A percentile compares a stretch with the other conserved stretches of the same genome.
Evolutionary conservation across 345 rosid genomes (phyloP).

Genomic region (Streptanthus diversifolius): DNA sequence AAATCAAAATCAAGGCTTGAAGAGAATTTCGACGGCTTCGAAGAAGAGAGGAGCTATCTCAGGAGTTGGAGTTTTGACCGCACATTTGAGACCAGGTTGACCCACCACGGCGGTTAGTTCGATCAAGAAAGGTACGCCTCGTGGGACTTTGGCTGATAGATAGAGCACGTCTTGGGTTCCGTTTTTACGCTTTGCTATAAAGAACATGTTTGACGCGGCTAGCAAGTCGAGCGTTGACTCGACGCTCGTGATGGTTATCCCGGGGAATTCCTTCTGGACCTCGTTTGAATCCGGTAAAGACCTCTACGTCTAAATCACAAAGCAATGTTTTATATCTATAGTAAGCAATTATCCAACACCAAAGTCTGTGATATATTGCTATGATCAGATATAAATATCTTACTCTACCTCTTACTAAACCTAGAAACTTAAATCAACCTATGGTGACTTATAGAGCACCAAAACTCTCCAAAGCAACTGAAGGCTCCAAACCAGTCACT

Average conservation of each 20-base stretch:
- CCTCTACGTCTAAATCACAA: slow-evolving; percentile 71
- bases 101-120: slow-evolving; percentile 75
- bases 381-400: background rate
- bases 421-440: background rate
- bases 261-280: slow-evolving; percentile 71
- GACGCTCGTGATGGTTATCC: slow-evolving; percentile 45
- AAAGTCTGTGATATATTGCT: background rate
- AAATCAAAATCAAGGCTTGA: slow-evolving; percentile 38
- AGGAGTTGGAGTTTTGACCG: slow-evolving; percentile 82
- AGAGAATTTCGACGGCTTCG: slow-evolving; percentile 73
- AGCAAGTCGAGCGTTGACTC: slow-evolving; percentile 67
- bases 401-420: background rate
- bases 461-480: background rate
- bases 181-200: slow-evolving; percentile 86
- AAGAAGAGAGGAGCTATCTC: slow-evolving; percentile 84
- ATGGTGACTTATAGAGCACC: background rate
- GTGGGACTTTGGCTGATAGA: slow-evolving; percentile 76
- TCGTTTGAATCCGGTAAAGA: slow-evolving; percentile 85
- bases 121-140: slow-evolving; percentile 66
- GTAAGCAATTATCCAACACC: background rate
- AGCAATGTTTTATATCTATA: background rate
- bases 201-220: slow-evolving; percentile 75
- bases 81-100: slow-evolving; percentile 71
- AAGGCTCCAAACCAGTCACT: background rate
- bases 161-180: slow-evolving; percentile 87